Percentiles rank a stretch among this genome's conserved stretches.
Conservation (phyloP, 2,329 filamentous ascomycete genomes). For the Aspergillus pseudoterreus region DNA sequence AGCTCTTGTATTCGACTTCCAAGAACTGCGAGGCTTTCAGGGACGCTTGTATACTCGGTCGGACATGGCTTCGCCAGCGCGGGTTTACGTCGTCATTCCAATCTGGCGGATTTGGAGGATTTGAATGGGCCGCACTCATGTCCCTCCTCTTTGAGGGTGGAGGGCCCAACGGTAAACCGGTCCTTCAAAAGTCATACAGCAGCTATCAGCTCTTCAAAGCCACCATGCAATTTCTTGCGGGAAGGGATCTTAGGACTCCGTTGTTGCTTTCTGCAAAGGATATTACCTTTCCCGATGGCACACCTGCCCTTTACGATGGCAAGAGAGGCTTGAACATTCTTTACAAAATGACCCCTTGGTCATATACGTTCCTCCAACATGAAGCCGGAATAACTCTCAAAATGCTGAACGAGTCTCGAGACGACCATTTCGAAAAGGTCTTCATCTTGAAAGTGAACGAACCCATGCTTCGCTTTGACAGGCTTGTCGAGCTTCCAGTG, state of each 20-base stretch:
- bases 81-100: conserved; percentile 69
- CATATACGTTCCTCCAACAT: conserved; percentile 67
- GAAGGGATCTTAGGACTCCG: conserved; percentile 69
- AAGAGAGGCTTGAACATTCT: conserved; percentile 72
- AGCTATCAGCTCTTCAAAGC: conserved; percentile 95
- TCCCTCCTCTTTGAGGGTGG: conserved; percentile 78
- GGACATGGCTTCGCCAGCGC: conserved; percentile 84
- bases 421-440: conserved; percentile 77
- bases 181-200: conserved; percentile 77
- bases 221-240: conserved; percentile 78
- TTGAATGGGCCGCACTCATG: conserved; percentile 82
- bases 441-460: conserved; percentile 66
- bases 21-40: conserved; percentile 69
- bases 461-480: conserved; percentile 53
- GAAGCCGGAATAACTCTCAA: conserved; percentile 72
- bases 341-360: conserved; percentile 88
- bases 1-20: conserved; percentile 66
- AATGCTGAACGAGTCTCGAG: conserved; percentile 68
- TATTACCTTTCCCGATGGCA: conserved; percentile 35
- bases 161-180: conserved; percentile 64
- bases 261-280: conserved; percentile 42
- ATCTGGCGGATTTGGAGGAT: conserved; percentile 82
- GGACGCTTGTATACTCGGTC: conserved; percentile 81
- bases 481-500: conserved; percentile 39
- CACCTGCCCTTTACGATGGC: conserved; percentile 77